Conservation (phyloP, 108 stramenopile species). For the Pseudonitzschia multistriata region DNA sequence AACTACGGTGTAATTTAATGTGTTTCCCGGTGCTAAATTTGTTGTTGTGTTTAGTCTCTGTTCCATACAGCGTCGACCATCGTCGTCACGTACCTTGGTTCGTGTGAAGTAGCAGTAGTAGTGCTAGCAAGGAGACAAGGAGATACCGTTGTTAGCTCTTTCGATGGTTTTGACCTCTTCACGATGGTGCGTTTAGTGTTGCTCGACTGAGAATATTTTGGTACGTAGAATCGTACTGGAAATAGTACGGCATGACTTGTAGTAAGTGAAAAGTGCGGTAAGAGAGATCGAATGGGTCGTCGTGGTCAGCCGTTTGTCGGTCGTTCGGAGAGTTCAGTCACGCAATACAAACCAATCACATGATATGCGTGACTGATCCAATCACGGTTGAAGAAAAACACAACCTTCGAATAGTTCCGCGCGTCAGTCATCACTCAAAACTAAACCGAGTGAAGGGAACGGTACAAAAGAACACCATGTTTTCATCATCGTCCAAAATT, state of each 20-base stretch:
- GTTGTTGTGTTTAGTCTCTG: background rate
- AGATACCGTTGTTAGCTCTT: background rate
- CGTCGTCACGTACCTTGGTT: conserved; percentile 9
- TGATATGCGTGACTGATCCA: background rate
- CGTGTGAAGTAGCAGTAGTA: conserved; percentile 8
- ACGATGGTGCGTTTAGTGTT: background rate
- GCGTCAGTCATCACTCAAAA: conserved; percentile 8
- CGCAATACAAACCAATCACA: background rate
- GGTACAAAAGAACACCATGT: background rate
- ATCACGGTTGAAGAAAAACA: conserved; percentile 9
- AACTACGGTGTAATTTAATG: background rate
- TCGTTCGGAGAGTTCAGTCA: background rate
- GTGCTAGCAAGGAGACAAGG: background rate
- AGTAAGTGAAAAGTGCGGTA: conserved; percentile 15
- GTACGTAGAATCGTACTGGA: background rate
- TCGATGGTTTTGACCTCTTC: conserved; percentile 7
- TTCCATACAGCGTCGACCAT: background rate
- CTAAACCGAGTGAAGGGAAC: no score
- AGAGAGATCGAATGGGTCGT: background rate
- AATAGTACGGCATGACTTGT: background rate
- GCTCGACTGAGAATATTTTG: background rate
- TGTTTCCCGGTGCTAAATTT: background rate
- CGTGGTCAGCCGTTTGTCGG: background rate
- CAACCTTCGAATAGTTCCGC: background rate
- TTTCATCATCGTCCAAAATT: background rate